Conservation (phyloP, 163 green algal species). For the Prototheca wickerhamii region DNA sequence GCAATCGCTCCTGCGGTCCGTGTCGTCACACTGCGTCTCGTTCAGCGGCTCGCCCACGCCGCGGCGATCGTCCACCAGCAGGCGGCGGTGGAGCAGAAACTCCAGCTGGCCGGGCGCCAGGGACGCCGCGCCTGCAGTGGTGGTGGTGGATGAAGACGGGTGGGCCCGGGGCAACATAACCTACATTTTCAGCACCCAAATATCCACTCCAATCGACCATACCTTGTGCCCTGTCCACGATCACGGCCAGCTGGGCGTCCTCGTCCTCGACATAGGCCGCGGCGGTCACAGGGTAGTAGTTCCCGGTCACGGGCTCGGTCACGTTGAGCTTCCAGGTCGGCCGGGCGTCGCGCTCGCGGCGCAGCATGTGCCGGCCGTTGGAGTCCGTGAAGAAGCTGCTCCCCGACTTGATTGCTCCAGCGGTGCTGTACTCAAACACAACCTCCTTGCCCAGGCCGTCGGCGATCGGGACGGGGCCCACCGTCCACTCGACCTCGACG, state of each 20-base stretch:
- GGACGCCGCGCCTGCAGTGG: conserved; percentile 39
- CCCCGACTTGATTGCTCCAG: conserved; percentile 23
- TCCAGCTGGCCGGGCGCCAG: conserved; percentile 59
- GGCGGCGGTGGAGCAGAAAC: conserved; percentile 41
- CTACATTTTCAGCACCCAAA: neutral
- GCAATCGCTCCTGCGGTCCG: conserved; percentile 13
- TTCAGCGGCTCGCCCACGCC: conserved; percentile 68
- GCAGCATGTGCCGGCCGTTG: conserved; percentile 70
- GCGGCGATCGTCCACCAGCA: conserved; percentile 47
- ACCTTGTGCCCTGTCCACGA: conserved; percentile 63
- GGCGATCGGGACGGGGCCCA: conserved; percentile 57
- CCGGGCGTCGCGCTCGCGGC: conserved; percentile 34
- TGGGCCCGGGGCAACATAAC: neutral
- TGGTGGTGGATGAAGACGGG: neutral
- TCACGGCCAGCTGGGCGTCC: conserved; percentile 36
- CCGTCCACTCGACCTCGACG: conserved; percentile 74
- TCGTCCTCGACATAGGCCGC: conserved; percentile 37
- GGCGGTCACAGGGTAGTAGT: conserved; percentile 71
- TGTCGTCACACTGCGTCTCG: conserved; percentile 57
- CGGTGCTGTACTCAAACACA: conserved; percentile 30
- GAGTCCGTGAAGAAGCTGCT: conserved; percentile 63
- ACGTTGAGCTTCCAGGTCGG: conserved; percentile 58
- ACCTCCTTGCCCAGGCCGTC: conserved; percentile 61
- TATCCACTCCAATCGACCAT: neutral
- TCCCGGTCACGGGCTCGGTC: conserved; percentile 54